Evolutionary conservation across 2,329 filamentous ascomycete species (phyloP).

Genomic region (Talaromyces sp.): DNA sequence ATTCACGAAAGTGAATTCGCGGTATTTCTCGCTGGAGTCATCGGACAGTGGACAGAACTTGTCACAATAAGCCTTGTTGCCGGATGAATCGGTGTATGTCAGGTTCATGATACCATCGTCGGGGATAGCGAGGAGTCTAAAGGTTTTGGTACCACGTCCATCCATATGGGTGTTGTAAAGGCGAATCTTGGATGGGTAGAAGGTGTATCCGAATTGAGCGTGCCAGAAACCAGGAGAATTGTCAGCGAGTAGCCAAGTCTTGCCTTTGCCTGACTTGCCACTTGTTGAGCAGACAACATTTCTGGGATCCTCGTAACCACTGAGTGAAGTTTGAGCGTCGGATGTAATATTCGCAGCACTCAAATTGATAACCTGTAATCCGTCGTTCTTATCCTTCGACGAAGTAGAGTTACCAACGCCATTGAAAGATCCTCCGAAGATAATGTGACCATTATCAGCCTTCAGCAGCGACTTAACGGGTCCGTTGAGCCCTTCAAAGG

Average conservation of each 20-base stretch:
- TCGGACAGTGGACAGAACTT: conserved; percentile 81
- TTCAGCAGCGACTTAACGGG: conserved; percentile 84
- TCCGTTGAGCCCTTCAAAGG: conserved; percentile 94
- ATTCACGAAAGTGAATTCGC: conserved; percentile 93
- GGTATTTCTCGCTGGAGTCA: conserved; percentile 66
- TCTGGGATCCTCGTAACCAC: conserved; percentile 72
- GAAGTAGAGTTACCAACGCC: conserved; percentile 79
- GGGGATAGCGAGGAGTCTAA: conserved; percentile 81
- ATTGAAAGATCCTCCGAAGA: conserved; percentile 90
- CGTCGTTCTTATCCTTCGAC: conserved; percentile 52
- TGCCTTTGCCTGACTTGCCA: conserved; percentile 68
- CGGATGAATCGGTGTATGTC: conserved; percentile 78
- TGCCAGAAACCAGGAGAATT: conserved; percentile 78
- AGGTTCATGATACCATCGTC: conserved; percentile 95
- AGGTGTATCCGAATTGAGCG: conserved; percentile 79
- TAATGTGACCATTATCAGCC: conserved; percentile 76
- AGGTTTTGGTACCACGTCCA: conserved; percentile 84
- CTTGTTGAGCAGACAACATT: conserved; percentile 81
- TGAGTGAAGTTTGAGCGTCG: conserved; percentile 61
- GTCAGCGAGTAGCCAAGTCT: conserved; percentile 81
- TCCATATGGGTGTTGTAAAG: conserved; percentile 85
- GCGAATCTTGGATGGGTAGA: conserved; percentile 82
- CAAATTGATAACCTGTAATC: conserved; percentile 79
- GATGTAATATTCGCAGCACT: conserved; percentile 73
- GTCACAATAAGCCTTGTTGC: conserved; percentile 72